Percentiles rank a stretch among this genome's conserved stretches.
These are phyloP conservation scores for Inga laurina DNA, from an alignment of 306 rosid genomes.

Conservation along the genomic window DNA sequence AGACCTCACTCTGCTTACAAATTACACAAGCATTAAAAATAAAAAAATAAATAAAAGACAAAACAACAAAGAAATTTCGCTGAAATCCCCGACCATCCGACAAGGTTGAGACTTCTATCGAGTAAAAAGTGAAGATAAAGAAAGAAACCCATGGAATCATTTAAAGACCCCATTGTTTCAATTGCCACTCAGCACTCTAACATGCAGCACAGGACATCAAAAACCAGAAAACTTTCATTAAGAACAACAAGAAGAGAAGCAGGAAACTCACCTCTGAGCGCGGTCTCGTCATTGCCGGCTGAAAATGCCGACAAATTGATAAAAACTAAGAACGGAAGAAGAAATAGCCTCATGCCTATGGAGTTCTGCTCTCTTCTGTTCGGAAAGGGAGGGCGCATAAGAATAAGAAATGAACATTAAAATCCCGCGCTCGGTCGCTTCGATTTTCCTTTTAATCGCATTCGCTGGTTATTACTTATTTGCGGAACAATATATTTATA, in stretches of 20 bases:
- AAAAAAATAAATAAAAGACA: neutral
- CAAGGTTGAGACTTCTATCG: neutral
- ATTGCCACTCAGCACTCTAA: neutral
- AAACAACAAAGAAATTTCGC: neutral
- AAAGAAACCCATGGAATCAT: constrained; percentile 20
- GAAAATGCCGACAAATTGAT: constrained; percentile 11
- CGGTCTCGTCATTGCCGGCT: constrained; percentile 14
- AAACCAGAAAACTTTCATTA: neutral
- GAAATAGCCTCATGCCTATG: constrained; percentile 20
- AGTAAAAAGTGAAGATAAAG: constrained; percentile 4
- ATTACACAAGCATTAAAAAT: too few species aligned
- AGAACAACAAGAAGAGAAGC: neutral
- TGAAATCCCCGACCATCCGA: neutral
- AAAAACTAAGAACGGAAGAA: constrained; percentile 7
- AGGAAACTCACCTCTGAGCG: constrained; percentile 25
- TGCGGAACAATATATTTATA: neutral
- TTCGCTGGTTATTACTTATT: neutral
- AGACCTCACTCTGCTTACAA: too few species aligned
- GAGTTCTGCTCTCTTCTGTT: neutral
- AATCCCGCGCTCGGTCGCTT: constrained; percentile 9
- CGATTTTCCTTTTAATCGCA: neutral
- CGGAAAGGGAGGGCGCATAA: too few species aligned
- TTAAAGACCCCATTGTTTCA: neutral
- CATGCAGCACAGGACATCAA: neutral
- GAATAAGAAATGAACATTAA: neutral